A percentile compares a stretch with the other conserved stretches of the same genome.
Conservation (phyloP, 2,329 filamentous ascomycete species). For the Fusarium illudens region DNA sequence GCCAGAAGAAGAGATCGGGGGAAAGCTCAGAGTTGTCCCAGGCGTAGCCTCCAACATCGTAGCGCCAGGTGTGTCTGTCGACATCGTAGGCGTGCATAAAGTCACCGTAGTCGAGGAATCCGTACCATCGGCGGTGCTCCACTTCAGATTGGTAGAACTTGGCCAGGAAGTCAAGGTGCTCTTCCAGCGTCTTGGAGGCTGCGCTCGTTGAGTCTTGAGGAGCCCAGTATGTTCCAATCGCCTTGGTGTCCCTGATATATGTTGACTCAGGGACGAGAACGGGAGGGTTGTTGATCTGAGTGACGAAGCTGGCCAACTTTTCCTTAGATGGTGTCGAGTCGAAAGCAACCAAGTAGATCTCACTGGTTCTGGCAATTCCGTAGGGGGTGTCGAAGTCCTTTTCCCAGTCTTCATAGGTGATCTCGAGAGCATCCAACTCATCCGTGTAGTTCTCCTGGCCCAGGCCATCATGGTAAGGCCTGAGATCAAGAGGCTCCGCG, state of each 20-base stretch:
- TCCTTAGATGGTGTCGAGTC: slow-evolving; percentile 60
- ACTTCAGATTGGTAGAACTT: slow-evolving; percentile 65
- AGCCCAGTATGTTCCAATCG: slow-evolving; percentile 64
- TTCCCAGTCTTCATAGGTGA: slow-evolving; percentile 72
- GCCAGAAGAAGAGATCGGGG: slow-evolving; percentile 70
- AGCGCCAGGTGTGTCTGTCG: slow-evolving; percentile 68
- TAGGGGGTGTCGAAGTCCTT: slow-evolving; percentile 62
- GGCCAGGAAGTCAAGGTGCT: slow-evolving; percentile 63
- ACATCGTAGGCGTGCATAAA: slow-evolving; percentile 69
- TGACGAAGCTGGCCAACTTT: slow-evolving; percentile 53
- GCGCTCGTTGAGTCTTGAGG: slow-evolving; percentile 45
- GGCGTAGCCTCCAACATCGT: slow-evolving; percentile 69
- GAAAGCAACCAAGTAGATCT: slow-evolving; percentile 63
- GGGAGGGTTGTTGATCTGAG: slow-evolving; percentile 60
- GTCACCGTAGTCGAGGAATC: slow-evolving; percentile 70
- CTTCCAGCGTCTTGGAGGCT: slow-evolving; percentile 53
- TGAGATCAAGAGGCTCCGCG: slow-evolving; percentile 63
- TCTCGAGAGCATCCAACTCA: slow-evolving; percentile 66
- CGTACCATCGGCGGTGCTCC: slow-evolving; percentile 68
- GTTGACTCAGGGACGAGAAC: slow-evolving; percentile 57
- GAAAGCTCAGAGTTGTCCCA: slow-evolving; percentile 73
- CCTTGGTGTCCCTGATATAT: slow-evolving; percentile 61
- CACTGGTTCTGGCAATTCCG: slow-evolving; percentile 66
- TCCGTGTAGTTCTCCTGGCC: slow-evolving; percentile 64
- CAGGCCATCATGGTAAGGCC: slow-evolving; percentile 66